Conservation (phyloP, 768 basidiomycete species). For the Tricholoma terreum region DNA sequence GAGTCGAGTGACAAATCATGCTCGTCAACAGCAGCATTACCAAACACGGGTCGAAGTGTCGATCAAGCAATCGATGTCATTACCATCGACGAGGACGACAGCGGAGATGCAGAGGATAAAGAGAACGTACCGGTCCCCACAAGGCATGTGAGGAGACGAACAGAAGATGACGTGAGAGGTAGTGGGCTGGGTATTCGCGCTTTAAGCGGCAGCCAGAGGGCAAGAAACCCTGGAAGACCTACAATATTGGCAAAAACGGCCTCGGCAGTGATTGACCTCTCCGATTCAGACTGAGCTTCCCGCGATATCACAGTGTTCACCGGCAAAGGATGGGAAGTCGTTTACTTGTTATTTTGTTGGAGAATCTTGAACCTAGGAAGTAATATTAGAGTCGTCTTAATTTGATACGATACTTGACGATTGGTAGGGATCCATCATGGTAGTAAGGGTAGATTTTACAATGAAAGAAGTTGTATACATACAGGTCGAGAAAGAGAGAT, state of each 20-base stretch:
- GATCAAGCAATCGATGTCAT: conserved; percentile 30
- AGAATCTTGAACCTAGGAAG: not conserved
- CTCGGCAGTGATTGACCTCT: conserved; percentile 58
- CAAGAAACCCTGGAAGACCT: conserved; percentile 12
- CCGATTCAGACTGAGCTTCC: conserved; percentile 39
- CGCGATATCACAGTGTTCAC: no score
- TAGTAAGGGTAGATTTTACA: conserved; percentile 14
- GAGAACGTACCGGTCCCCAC: conserved; percentile 56
- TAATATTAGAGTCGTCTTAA: not conserved
- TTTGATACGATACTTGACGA: conserved; percentile 12
- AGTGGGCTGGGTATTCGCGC: not conserved
- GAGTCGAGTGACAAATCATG: conserved; percentile 1
- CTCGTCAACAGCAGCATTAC: not conserved
- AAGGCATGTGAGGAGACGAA: conserved; percentile 46
- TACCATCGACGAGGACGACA: conserved; percentile 38
- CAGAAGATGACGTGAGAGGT: conserved; percentile 17
- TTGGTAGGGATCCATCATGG: conserved; percentile 6
- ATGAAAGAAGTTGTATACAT: conserved; percentile 22
- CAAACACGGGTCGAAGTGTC: not conserved
- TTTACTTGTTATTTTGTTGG: not conserved
- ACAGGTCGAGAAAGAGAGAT: conserved; percentile 11
- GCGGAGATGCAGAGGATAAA: conserved; percentile 55
- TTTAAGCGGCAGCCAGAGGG: conserved; percentile 6
- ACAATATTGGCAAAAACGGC: conserved; percentile 19
- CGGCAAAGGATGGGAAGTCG: not conserved